phyloP scores from a whole-genome alignment of 768 basidiomycete species.

The Serendipita sp. region DNA sequence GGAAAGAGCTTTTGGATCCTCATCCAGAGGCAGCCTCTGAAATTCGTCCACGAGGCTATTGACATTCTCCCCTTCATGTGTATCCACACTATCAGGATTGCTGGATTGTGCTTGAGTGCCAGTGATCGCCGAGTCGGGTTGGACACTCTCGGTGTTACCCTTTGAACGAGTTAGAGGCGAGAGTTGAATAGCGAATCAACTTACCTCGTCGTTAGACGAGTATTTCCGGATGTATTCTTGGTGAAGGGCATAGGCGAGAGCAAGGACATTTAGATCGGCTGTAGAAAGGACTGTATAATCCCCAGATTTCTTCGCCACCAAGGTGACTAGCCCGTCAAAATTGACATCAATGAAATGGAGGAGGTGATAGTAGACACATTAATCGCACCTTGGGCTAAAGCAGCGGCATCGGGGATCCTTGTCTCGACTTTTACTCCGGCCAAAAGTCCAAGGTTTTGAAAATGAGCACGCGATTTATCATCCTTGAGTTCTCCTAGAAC shows the following conservation, averaged over 20 bases:
- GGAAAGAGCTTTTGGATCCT: conserved; percentile 7
- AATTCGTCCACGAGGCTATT: conserved; percentile 36
- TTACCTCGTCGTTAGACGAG: not conserved
- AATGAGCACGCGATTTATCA: conserved; percentile 71
- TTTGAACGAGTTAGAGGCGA: not conserved
- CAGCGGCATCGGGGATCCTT: conserved; percentile 49
- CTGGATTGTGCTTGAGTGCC: too few species aligned
- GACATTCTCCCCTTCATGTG: conserved; percentile 12
- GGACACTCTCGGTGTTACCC: too few species aligned
- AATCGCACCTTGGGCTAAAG: conserved; percentile 33
- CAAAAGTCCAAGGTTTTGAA: conserved; percentile 58
- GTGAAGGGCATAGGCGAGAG: conserved; percentile 69
- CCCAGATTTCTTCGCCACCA: conserved; percentile 88
- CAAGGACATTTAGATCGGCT: conserved; percentile 81
- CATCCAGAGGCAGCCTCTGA: conserved; percentile 19
- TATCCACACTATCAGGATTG: not conserved
- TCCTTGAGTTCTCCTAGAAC: conserved; percentile 86
- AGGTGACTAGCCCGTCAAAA: conserved; percentile 43
- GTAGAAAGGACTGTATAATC: conserved; percentile 86
- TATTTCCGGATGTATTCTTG: conserved; percentile 17
- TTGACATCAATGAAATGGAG: not conserved
- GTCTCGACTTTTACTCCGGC: conserved; percentile 64
- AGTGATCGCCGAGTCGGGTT: too few species aligned
- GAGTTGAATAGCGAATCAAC: not conserved
- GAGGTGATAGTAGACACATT: not conserved